Base-by-base conservation (phyloP, 768 basidiomycete species). In the Collybia sp. region DNA sequence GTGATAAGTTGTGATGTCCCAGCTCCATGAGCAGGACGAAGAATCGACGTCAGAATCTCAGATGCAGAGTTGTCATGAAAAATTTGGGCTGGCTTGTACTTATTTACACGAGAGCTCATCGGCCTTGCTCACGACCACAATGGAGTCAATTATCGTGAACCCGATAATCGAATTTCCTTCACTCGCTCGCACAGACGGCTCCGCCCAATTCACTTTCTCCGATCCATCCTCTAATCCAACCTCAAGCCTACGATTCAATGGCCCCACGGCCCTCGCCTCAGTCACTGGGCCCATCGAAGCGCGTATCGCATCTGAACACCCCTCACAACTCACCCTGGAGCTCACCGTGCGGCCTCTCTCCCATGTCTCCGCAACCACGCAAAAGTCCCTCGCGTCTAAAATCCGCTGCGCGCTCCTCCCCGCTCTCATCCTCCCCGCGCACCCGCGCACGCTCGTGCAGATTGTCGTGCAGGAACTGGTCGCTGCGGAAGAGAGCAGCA, bases 271-370 rank as follows among this genome's bases (percentile, higher is more conserved):
- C 2, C 61, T 90, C 15, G 80, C 84, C 6, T 89, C 89, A 4
- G 61, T 90, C 31, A 88, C 87, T 12, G 90, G 91, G 0, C 91
- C 91, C 15, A 83, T 91, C 38, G 82, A 91, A 52, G 84, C 84
- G 41, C 75, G 88, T 13, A 68, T 82, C 6, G 76, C 80, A 2
- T 63, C 75, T 6, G 91, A 93, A 65, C 74, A 79, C 20, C 78
- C 89, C 9, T 82, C 82, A 10, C 78, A 80, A 45, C 81, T 88
- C 0, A 81, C 86, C 0, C 76, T 93, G 52, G 91, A 93, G 56
- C 80, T 92, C 35, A 64, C 69, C 40, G 71, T 89, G 9, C 76
- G 88, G 2, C 88, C 91, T 0, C 67, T 90, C 13, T 73, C 81
- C 16, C 75, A 79, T 38, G 70, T 89, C 9, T 75, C 90, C 6